A percentile compares a stretch with the other conserved stretches of the same genome.
phyloP scores from a whole-genome alignment of 352 stramenopile species.

The Paralagenidium karlingii region DNA sequence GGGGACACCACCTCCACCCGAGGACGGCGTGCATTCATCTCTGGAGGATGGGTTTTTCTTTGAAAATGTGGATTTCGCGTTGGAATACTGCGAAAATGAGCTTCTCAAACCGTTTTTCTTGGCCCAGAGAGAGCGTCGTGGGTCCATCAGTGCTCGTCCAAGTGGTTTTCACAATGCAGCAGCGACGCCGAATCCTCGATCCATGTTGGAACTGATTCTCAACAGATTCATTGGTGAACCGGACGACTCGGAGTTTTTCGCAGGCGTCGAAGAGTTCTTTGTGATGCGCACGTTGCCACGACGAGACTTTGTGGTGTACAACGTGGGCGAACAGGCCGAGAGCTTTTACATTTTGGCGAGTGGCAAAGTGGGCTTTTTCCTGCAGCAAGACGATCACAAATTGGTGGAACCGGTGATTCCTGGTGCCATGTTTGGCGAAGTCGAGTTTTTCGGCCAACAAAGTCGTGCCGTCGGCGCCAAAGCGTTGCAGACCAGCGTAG shows the following conservation, averaged over 20 bases:
- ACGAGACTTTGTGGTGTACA: conserved; percentile 71
- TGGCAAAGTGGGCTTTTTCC: conserved; percentile 55
- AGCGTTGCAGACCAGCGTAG: conserved; percentile 31
- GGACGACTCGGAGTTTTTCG: conserved; percentile 53
- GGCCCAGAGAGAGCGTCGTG: too few species aligned
- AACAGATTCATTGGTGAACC: conserved; percentile 70
- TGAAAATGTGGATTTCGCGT: conserved; percentile 48
- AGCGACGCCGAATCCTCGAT: conserved; percentile 3
- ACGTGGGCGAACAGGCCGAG: conserved; percentile 35
- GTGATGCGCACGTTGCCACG: conserved; percentile 33
- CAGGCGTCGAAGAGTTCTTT: conserved; percentile 54
- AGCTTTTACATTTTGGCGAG: conserved; percentile 69
- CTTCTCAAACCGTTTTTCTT: conserved; percentile 18
- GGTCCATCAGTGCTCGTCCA: conserved; percentile 15
- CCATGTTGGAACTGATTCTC: conserved; percentile 50
- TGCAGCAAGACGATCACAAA: conserved; percentile 57
- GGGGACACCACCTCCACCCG: too few species aligned
- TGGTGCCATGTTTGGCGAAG: conserved; percentile 75
- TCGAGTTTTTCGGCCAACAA: conserved; percentile 75
- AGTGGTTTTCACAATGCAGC: conserved; percentile 11
- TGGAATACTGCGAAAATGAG: conserved; percentile 70
- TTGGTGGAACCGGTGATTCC: conserved; percentile 59
- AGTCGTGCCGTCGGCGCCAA: conserved; percentile 45
- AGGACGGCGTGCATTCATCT: too few species aligned
- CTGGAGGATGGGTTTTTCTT: conserved; percentile 52